Evolutionary conservation across 1,284 basidiomycete species (phyloP), one percentile per base, ranked within the genome.

Genomic region (Golubevia sp.): DNA sequence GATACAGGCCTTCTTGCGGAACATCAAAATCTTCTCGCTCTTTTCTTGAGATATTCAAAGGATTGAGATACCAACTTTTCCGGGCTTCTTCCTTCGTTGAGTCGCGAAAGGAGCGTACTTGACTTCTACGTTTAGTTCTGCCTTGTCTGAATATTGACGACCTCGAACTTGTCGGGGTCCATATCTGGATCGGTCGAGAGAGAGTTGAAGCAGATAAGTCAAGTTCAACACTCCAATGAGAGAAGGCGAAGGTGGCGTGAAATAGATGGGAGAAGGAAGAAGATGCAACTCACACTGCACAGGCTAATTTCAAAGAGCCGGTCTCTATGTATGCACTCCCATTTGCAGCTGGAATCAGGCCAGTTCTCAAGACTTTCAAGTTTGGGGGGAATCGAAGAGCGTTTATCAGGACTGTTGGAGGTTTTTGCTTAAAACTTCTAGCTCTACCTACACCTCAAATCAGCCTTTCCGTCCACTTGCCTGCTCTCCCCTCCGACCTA

Each of bases 61-160:
- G 30, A 34, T 3, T n/a, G 15, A 34, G 55, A 1, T 49, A 67
- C 71, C 85, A 84, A 96, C 96, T 68, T 92, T 90, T 73, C 97
- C 88, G 0, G 96, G 95, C 18, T 91, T 90, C 76, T 91, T 87
- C 66, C 96, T 87, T 26, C 87, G 86, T 26, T 86, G 85, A 71
- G 90, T 92, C 3, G 95, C 92, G 84, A 97, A 99, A 0, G 97
- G 96, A 0, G 96, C 89, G 80, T 96, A 97, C 84, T 98, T 97
- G 66, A 97, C 92, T 84, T 98, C 94, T 2, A 99, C 92, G 67
- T 94, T 97, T 62, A 99, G 85, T 63, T 89, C 89, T 0, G 95
- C 96, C 67, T 90, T 90, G 69, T 96, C 92, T 66, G 88, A 92
- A 83, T 94, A 98, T 4, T 57, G 88, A 86, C 67, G 87, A 89